A percentile compares a stretch with the other conserved stretches of the same genome.
Evolutionary conservation across 495 filamentous ascomycete species (phyloP).

Genomic region (Hyaloscypha hepaticicola): DNA sequence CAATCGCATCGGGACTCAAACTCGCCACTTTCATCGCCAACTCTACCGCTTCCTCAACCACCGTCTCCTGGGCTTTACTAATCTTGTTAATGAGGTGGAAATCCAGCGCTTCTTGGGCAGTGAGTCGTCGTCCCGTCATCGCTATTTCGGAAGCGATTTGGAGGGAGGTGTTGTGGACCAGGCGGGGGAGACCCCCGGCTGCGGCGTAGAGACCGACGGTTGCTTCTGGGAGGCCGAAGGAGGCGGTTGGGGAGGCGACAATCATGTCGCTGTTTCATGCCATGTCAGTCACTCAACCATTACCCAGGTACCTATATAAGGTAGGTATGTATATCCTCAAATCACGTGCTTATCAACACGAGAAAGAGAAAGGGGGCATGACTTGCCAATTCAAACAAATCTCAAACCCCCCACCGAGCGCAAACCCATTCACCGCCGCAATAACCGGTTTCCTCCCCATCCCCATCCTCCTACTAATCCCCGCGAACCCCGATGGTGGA

Average conservation of each 20-base stretch:
- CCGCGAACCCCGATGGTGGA: constrained; percentile 43
- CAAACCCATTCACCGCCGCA: constrained; percentile 76
- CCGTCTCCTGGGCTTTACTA: constrained; percentile 43
- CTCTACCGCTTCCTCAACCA: constrained; percentile 53
- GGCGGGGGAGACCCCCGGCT: constrained; percentile 70
- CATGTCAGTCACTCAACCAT: no score
- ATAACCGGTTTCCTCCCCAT: constrained; percentile 68
- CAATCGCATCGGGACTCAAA: constrained; percentile 73
- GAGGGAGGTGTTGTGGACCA: constrained; percentile 65
- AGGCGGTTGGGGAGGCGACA: constrained; percentile 55
- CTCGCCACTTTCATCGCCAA: constrained; percentile 53
- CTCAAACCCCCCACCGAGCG: constrained; percentile 75
- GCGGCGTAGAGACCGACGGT: constrained; percentile 68
- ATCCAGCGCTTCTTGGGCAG: constrained; percentile 58
- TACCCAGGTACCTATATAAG: no score
- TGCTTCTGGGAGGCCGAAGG: constrained; percentile 72
- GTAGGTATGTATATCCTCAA: neutral
- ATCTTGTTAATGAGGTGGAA: constrained; percentile 81
- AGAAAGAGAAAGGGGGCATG: neutral
- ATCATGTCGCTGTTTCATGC: constrained; percentile 64
- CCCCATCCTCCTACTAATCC: constrained; percentile 47
- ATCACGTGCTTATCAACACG: neutral
- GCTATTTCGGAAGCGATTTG: constrained; percentile 75
- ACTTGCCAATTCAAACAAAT: constrained; percentile 61
- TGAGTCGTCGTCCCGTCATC: constrained; percentile 63